Evolutionary conservation across 768 basidiomycete species (phyloP), one percentile per base, ranked within the genome.

Genomic region (Sistotremastrum suecicum): DNA sequence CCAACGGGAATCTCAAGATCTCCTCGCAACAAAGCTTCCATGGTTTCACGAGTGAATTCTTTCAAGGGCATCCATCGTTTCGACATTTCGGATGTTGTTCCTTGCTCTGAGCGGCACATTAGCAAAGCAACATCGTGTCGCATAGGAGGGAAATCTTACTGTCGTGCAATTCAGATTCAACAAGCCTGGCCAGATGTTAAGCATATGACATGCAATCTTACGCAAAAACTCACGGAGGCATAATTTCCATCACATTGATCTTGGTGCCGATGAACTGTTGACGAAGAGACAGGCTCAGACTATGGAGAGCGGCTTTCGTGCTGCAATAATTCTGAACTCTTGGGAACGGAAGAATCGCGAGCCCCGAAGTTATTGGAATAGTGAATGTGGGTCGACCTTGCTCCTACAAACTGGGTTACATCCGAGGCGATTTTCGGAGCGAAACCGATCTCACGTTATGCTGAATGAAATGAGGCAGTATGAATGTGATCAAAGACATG

Each of bases 121-220:
- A 34, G 7, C n/a, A 42, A 32, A 41, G 43, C 34, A 12, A 34
- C 43, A 31, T 31, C 34, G 47, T 29, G 36, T 11, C 20, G 20
- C 7, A 29, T n/a, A 12, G 36, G 47, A 20, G 20, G 31, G 30
- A 41, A 35, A 3, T 54, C 68, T 51, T 51, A 74, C 75, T 64
- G 50, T 77, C 75, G 52, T 80, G 76, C 32, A 78, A 60, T 52
- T 78, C 76, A 3, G 75, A 77, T 58, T 78, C 76, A 6, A 75
- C 73, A 6, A 78, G 62, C 7, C 75, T 76, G 44, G 6, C 7
- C 7, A 12, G 5, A 7, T 37, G 8, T 12, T 4, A 41, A 7
- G 29, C 30, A 51, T 12, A 20, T 33, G 32, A 28, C 37, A 35
- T 37, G 34, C n/a, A 8, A 34, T 20, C 20, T 20, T 20, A 20